Conservation (phyloP, 805 yeast genomes). For the Zygosaccharomyces bailii region DNA sequence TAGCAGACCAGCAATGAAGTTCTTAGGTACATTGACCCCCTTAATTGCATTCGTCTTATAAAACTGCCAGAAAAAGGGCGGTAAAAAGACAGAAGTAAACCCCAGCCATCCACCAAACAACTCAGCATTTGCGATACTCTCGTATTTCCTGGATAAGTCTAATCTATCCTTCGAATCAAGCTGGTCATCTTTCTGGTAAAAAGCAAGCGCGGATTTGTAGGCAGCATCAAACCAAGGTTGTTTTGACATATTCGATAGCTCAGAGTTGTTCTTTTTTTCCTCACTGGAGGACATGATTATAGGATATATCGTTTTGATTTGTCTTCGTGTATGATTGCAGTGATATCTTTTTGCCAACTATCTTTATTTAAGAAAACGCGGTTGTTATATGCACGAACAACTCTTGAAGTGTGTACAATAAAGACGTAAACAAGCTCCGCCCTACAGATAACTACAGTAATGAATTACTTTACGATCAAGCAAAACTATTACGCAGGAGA, state of each 20-base stretch:
- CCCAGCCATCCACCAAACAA: slow-evolving; percentile 41
- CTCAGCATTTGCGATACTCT: slow-evolving; percentile 37
- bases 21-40: slow-evolving; percentile 42
- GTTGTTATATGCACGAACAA: too few relatives aligned
- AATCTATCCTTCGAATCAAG: slow-evolving; percentile 43
- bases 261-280: neutral
- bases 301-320: neutral
- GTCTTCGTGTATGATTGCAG: neutral
- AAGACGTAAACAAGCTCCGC: neutral
- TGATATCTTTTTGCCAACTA: neutral
- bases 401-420: too few relatives aligned
- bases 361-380: too few relatives aligned
- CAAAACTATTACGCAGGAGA: slow-evolving; percentile 63
- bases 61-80: slow-evolving; percentile 42
- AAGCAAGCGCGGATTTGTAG: slow-evolving; percentile 42
- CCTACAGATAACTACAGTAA: neutral
- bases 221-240: slow-evolving; percentile 39
- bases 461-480: slow-evolving; percentile 52
- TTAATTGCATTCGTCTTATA: slow-evolving; percentile 34
- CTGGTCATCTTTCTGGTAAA: slow-evolving; percentile 48
- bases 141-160: slow-evolving; percentile 40
- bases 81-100: slow-evolving; percentile 40
- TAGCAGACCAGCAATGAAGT: slow-evolving; percentile 42
- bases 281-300: slow-evolving; percentile 2
- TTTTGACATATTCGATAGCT: slow-evolving; percentile 10